Conservation (phyloP, 768 basidiomycete species). For the Boletus eberwhitei region DNA sequence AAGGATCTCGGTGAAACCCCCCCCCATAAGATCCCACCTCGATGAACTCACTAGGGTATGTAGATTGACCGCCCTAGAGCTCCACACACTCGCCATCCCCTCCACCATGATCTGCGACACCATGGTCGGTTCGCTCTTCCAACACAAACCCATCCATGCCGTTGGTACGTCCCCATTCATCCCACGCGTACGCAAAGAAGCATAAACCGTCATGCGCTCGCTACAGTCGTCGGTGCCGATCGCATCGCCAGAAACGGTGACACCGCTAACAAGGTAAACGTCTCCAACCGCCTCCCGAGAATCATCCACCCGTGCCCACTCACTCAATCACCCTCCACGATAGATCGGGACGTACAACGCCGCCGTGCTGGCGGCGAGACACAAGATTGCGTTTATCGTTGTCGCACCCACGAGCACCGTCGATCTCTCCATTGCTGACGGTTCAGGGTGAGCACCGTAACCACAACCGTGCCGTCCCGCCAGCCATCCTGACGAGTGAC, state of each 20-base stretch:
- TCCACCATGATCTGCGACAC: conserved; percentile 96
- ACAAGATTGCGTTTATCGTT: conserved; percentile 88
- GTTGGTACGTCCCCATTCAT: conserved; percentile 47
- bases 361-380: conserved; percentile 84
- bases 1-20: conserved; percentile 82
- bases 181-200: neutral
- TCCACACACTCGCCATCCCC: conserved; percentile 79
- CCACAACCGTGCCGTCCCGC: neutral
- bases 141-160: conserved; percentile 78
- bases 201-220: neutral
- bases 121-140: conserved; percentile 95
- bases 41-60: neutral
- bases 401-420: conserved; percentile 92
- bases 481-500: neutral
- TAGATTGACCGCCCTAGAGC: conserved; percentile 86
- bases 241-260: conserved; percentile 91
- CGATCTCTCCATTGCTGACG: conserved; percentile 74
- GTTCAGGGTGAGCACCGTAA: conserved; percentile 44
- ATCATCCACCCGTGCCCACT: neutral
- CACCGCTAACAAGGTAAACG: conserved; percentile 86
- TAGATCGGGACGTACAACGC: conserved; percentile 95
- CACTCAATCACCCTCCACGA: neutral
- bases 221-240: conserved; percentile 78
- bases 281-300: neutral
- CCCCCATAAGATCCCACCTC: too few relatives aligned